These are phyloP conservation scores for Erigeron philadelphicus DNA, from an alignment of 140 eudicot genomes.

Conservation along the genomic window DNA sequence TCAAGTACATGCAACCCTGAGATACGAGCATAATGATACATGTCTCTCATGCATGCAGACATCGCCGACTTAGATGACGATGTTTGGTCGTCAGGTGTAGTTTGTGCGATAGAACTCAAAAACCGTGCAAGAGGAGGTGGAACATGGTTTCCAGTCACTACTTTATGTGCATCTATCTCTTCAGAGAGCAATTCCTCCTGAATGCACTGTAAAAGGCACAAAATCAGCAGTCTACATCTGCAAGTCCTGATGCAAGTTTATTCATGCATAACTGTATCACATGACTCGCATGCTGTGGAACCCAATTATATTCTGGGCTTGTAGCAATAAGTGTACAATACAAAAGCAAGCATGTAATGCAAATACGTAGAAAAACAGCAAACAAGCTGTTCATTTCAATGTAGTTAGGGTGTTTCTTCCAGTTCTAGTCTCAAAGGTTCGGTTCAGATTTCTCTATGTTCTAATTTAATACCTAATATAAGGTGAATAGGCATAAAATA, in stretches of 20 bases:
- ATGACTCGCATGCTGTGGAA: conserved; percentile 12
- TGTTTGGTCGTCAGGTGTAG: conserved; percentile 33
- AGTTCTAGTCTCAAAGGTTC: no score
- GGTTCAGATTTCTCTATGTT: no score
- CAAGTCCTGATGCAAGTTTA: conserved; percentile 15
- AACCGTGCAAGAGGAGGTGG: conserved; percentile 67
- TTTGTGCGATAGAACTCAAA: conserved; percentile 32
- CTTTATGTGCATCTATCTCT: conserved; percentile 57
- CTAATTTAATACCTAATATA: no score
- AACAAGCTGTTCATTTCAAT: not conserved
- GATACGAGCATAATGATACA: conserved; percentile 90
- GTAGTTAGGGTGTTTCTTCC: not conserved
- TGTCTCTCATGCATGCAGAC: conserved; percentile 66
- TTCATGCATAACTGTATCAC: not conserved
- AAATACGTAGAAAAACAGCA: conserved; percentile 10
- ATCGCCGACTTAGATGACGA: conserved; percentile 43
- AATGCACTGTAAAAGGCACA: conserved; percentile 54
- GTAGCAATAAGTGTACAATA: conserved; percentile 1
- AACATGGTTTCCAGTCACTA: conserved; percentile 48
- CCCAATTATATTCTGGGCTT: not conserved
- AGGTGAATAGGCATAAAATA: not conserved
- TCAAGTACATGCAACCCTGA: conserved; percentile 79
- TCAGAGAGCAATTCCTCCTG: conserved; percentile 73
- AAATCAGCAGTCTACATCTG: not conserved
- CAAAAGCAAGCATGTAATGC: not conserved